A percentile compares a stretch with the other conserved stretches of the same genome.
These are phyloP conservation scores for Aphanomyces euteiches DNA, from an alignment of 352 stramenopile genomes.

Conservation along the genomic window DNA sequence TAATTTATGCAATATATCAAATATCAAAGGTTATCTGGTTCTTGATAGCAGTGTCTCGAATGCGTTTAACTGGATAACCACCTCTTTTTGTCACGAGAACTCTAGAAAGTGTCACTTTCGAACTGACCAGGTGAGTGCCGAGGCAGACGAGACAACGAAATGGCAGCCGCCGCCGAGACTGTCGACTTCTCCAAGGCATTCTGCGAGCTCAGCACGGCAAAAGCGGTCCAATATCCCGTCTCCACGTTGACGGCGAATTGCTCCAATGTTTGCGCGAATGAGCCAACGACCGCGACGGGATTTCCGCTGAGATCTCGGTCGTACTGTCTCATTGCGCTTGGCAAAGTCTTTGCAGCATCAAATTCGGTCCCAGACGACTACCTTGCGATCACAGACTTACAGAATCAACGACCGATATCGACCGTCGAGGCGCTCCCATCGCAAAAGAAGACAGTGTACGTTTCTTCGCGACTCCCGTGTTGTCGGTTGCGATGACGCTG, in stretches of 20 bases:
- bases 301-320: too few relatives aligned
- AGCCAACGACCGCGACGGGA: too few relatives aligned
- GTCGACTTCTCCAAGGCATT: not conserved
- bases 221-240: not conserved
- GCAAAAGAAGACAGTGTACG: not conserved
- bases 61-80: too few relatives aligned
- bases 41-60: too few relatives aligned
- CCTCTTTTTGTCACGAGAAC: too few relatives aligned
- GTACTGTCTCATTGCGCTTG: not conserved
- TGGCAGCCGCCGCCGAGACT: not conserved
- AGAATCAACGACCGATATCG: not conserved
- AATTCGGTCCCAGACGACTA: not conserved
- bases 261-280: too few relatives aligned
- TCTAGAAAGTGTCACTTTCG: too few relatives aligned
- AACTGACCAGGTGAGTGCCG: too few relatives aligned
- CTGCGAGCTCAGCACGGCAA: not conserved
- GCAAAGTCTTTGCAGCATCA: not conserved
- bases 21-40: too few relatives aligned
- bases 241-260: not conserved
- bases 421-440: not conserved
- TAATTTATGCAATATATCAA: too few relatives aligned
- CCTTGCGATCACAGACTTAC: not conserved
- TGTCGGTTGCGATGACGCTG: too few relatives aligned
- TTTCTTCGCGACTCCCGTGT: not conserved
- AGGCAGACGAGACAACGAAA: too few relatives aligned